Percentiles rank a stretch among this genome's conserved stretches.
phyloP scores from a whole-genome alignment of 306 rosid genomes.

The Aeschynomene evenia region DNA sequence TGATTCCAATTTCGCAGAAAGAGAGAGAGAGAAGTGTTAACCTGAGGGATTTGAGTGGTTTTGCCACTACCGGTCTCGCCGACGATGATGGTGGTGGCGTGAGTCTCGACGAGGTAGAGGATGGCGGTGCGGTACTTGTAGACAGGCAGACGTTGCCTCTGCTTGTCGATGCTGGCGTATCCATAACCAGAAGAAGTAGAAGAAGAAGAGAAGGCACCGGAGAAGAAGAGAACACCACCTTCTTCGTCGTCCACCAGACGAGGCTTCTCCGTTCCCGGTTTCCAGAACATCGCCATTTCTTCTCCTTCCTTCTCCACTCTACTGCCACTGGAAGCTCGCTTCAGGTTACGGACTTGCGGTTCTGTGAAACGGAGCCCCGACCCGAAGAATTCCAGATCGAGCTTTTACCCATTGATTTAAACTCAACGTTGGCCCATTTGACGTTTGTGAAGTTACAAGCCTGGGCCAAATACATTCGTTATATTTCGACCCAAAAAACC shows the following conservation, averaged over 20 bases:
- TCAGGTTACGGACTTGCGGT: neutral
- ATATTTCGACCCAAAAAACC: no score
- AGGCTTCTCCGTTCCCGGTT: conserved; percentile 89
- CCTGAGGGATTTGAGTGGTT: conserved; percentile 98
- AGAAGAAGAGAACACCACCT: conserved; percentile 84
- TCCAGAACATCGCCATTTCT: conserved; percentile 65
- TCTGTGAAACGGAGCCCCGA: neutral
- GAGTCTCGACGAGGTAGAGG: conserved; percentile 81
- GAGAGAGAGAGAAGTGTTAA: neutral
- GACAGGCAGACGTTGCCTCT: conserved; percentile 87
- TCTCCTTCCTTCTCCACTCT: neutral
- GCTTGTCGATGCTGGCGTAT: conserved; percentile 64
- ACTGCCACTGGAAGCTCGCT: neutral
- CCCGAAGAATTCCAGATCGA: neutral
- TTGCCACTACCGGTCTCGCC: conserved; percentile 98
- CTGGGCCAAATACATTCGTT: neutral
- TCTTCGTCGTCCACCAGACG: conserved; percentile 90
- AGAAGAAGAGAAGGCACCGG: conserved; percentile 37
- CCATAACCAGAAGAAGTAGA: conserved; percentile 45
- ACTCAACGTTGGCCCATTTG: neutral
- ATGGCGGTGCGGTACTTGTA: conserved; percentile 79
- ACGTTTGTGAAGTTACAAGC: neutral
- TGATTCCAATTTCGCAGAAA: neutral
- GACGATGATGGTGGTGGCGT: conserved; percentile 79
- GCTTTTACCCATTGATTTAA: neutral